Conservation (phyloP, 495 filamentous ascomycete genomes). For the Penicillium bialowiezense region DNA sequence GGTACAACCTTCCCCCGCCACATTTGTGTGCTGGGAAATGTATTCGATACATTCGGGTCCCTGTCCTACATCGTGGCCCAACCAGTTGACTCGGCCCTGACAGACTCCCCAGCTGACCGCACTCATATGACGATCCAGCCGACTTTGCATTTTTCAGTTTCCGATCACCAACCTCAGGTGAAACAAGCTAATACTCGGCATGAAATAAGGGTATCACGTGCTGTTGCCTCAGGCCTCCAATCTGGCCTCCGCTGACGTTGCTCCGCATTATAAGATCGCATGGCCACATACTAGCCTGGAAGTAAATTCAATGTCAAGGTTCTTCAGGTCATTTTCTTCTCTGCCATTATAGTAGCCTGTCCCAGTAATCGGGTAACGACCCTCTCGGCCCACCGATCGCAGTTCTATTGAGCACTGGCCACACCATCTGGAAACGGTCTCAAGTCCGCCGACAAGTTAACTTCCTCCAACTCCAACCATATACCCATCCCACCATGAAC, state of each 20-base stretch:
- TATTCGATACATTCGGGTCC: background rate
- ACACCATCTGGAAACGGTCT: constrained; percentile 1
- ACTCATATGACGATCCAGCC: constrained; percentile 1
- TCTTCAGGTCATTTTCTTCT: background rate
- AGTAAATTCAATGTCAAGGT: background rate
- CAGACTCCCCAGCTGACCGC: background rate
- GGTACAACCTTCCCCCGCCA: constrained; percentile 7
- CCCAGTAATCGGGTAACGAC: constrained; percentile 1
- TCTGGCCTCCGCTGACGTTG: constrained; percentile 2
- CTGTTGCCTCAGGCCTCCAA: constrained; percentile 1
- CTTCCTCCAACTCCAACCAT: constrained; percentile 5
- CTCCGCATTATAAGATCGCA: constrained; percentile 2
- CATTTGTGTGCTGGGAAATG: background rate
- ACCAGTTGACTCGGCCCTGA: background rate
- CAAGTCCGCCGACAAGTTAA: background rate
- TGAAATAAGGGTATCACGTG: constrained; percentile 2
- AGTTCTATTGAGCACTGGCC: constrained; percentile 7
- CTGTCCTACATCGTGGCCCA: constrained; percentile 5
- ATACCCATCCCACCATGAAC: constrained; percentile 63
- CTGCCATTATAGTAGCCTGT: background rate
- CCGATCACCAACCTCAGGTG: background rate
- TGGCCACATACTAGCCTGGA: background rate
- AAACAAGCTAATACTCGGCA: background rate
- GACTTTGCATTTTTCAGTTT: background rate
- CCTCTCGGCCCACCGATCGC: constrained; percentile 7